Evolutionary conservation across 2,329 filamentous ascomycete genomes (phyloP).

Genomic region (Fusarium sp.): DNA sequence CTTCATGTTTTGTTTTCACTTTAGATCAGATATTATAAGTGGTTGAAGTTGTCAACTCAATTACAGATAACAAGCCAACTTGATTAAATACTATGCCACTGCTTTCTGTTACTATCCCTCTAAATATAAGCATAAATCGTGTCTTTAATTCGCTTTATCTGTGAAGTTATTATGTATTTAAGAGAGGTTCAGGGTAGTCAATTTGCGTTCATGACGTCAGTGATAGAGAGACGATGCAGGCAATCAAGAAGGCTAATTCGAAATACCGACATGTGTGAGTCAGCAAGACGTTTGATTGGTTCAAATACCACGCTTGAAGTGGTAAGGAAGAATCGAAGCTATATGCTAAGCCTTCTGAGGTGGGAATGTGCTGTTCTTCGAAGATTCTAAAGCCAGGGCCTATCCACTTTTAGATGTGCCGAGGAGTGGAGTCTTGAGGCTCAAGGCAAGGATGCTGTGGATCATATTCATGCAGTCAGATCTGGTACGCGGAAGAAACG

Average conservation of each 20-base stretch:
- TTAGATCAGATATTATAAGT: too few species aligned
- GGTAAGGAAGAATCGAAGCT: background rate
- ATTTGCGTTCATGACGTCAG: fast-evolving
- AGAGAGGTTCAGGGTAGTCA: background rate
- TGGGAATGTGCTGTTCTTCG: conserved; percentile 17
- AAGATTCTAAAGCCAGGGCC: conserved; percentile 11
- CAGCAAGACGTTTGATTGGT: fast-evolving
- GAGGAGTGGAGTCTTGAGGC: conserved; percentile 3
- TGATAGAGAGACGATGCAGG: background rate
- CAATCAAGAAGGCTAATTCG: background rate
- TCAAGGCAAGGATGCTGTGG: background rate
- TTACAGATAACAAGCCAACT: too few species aligned
- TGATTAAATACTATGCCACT: too few species aligned
- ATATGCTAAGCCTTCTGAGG: background rate
- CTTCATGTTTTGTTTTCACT: too few species aligned
- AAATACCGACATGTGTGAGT: background rate
- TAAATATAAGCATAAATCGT: too few species aligned
- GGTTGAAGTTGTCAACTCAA: too few species aligned
- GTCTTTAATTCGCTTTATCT: too few species aligned
- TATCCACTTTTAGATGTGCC: background rate
- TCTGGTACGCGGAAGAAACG: background rate
- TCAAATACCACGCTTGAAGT: fast-evolving
- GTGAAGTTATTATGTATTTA: too few species aligned
- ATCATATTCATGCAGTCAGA: background rate
- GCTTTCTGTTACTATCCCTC: too few species aligned